phyloP scores from a whole-genome alignment of 192 early-diverging fungal genomes.

The Umbelopsis sp. region DNA sequence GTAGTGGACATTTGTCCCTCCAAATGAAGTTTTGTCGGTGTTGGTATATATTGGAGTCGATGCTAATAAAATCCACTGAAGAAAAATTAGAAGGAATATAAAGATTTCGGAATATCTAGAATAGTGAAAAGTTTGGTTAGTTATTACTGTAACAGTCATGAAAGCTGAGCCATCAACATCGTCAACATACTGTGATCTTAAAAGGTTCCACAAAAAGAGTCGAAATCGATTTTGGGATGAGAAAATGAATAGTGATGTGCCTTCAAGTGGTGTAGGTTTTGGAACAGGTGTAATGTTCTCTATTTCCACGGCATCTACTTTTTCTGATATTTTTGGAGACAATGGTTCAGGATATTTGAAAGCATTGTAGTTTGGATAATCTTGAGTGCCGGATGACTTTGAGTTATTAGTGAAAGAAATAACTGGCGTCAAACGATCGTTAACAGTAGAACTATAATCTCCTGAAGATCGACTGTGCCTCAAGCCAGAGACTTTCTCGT shows the following conservation, averaged over 20 bases:
- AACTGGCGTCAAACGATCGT: neutral
- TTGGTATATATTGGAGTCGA: conserved; percentile 32
- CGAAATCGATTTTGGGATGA: conserved; percentile 34
- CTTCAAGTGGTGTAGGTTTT: conserved; percentile 27
- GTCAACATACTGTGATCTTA: conserved; percentile 41
- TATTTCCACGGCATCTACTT: neutral
- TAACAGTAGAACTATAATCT: neutral
- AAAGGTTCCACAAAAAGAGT: conserved; percentile 32
- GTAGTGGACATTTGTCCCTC: conserved; percentile 45
- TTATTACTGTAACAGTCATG: neutral
- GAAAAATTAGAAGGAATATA: conserved; percentile 42
- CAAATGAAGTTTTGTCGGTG: conserved; percentile 41
- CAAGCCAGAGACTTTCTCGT: neutral
- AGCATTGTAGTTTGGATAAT: conserved; percentile 1
- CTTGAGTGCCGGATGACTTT: neutral
- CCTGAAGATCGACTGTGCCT: neutral
- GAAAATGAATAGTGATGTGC: conserved; percentile 40
- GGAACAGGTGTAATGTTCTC: neutral
- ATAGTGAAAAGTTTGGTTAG: neutral
- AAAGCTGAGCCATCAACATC: too few relatives aligned
- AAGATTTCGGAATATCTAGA: conserved; percentile 36
- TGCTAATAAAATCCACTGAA: conserved; percentile 50
- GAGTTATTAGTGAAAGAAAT: neutral
- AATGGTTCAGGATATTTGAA: neutral
- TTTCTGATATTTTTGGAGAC: neutral